Evolutionary conservation across 352 stramenopile species (phyloP).

Genomic region (Aphanomyces invadans): DNA sequence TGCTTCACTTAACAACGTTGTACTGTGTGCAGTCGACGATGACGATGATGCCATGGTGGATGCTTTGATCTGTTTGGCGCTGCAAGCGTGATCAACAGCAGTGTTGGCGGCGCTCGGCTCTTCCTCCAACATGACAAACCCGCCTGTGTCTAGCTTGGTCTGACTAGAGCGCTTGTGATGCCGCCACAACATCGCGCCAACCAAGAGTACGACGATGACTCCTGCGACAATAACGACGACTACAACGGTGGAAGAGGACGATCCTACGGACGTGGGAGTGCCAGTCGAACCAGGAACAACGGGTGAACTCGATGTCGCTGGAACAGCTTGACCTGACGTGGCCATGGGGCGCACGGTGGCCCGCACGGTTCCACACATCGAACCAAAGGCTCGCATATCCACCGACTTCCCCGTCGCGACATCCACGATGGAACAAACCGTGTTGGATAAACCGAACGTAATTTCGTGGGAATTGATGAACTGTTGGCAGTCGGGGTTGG

Average conservation of each 20-base stretch:
- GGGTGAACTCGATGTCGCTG: not conserved
- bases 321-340: not conserved
- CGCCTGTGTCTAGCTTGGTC: not conserved
- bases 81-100: too few relatives aligned
- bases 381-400: not conserved
- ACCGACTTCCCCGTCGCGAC: not conserved
- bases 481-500: not conserved
- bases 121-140: not conserved
- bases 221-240: not conserved
- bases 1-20: too few relatives aligned
- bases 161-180: not conserved
- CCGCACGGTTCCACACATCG: not conserved
- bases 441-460: not conserved
- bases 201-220: not conserved
- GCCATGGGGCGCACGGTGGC: not conserved
- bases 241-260: not conserved
- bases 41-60: too few relatives aligned
- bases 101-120: too few relatives aligned
- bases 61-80: too few relatives aligned
- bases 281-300: not conserved
- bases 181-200: not conserved
- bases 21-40: too few relatives aligned
- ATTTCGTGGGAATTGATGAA: not conserved
- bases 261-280: not conserved
- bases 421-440: not conserved